Evolutionary conservation across 2,329 filamentous ascomycete genomes (phyloP), one percentile per base, ranked within the genome.

Genomic region (Juglanconis juglandina): DNA sequence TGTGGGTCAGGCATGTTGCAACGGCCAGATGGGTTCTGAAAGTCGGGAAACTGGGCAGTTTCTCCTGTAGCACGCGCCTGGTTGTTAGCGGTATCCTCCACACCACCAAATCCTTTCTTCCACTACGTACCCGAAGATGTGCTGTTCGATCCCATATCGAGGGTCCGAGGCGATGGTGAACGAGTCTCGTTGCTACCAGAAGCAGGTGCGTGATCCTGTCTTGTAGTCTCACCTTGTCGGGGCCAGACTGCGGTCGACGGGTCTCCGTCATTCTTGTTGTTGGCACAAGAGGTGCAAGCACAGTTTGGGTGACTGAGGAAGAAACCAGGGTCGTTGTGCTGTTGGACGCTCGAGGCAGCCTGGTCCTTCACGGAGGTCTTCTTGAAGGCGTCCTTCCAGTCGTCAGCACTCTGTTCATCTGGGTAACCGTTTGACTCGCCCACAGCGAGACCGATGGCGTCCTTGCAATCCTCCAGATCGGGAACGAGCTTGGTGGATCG

Each of bases 391-490:
- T 10, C 9, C 39, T 54, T 37, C 32, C 17, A n/a, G 3, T 46
- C n/a, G 56, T 62, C 35, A 62, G 60, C 56, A 33, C 39, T 30
- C 13, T 62, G 47, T 11, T 59, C 56, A 3, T 34, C 41, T 5
- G 56, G 39, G 37, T 62, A 56, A n/a, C 42, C 49, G 6, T 59
- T 49, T 5, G 60, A 59, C 11, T 35, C 8, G 11, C 47, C 56
- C 11, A 59, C 34, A 4, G 11, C 30, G 41, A 42, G 56, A 6
- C 59, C 51, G 8, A 59, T 4, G 8, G 59, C 59, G 37, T 55
- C 59, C 30, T 55, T 62, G 56, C 56, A 62, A 8, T 62, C 60
- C 41, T 52, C 34, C 24, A 62, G n/a, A 30, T 59, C 10, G 30
- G 60, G 60, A 7, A 62, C 37, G 24, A 62, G 56, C 13, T 52